Evolutionary conservation across 768 basidiomycete genomes (phyloP), one percentile per base, ranked within the genome.

Genomic region (Lactarius tabidus): DNA sequence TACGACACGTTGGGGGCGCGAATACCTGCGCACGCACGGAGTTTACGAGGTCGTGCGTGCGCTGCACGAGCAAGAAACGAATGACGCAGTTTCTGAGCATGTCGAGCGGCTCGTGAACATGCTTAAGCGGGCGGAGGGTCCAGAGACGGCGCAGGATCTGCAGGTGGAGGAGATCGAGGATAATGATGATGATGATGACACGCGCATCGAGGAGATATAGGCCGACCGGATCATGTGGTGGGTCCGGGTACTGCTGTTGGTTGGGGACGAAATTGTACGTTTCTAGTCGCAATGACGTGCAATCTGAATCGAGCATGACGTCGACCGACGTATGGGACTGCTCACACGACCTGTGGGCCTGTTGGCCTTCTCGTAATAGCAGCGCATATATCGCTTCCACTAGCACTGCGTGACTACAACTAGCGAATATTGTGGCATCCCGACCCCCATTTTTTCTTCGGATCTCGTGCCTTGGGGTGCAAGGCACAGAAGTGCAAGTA

Each of bases 21-120:
- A 95, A 61, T 84, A 86, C 62, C 80, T 93, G 64, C 82, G 97
- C 33, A 77, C 80, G 28, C 81, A 90, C 65, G 96, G 95, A 0
- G 90, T 90, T 8, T 98, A 98, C 74, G 87, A 89, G 73, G 87
- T 98, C 55, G 78, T 98, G 29, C 81, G 92, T 33, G 84, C 81
- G 6, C 77, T 88, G 9, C 96, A 99, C 74, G 81, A 87, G 68
- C 81, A 80, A 28, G 97, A 98, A 76, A 81, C 77, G 7, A 88
- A 88, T 23, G 92, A 93, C 51, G 86, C 87, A 76, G 94, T 96
- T 55, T 85, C 87, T 2, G 93, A 93, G 73, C 88, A 90, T 52
- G 90, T 97, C 45, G 93, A 94, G 71, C 85, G 93, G 18, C 78
- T 98, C 9, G 97, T 98, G 4, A 88, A 84, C 67, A 77, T 98